Evolutionary conservation across 306 rosid genomes (phyloP), one percentile per base, ranked within the genome.

Genomic region (Acacia crassicarpa): DNA sequence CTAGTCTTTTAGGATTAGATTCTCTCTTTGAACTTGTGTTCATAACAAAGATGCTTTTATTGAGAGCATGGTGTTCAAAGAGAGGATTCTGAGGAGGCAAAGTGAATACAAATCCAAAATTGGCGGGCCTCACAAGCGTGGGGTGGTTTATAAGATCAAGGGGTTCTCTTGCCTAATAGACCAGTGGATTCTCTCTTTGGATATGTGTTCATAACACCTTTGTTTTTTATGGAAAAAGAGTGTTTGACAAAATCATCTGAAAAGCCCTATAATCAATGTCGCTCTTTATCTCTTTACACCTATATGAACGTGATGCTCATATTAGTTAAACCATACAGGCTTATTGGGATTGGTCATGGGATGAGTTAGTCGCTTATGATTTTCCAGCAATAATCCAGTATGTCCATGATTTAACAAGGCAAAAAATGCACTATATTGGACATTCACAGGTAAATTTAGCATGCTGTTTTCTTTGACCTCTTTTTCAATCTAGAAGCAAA

Each of bases 321-420:
- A 25, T 23, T 14, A 14, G 13, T 25, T 22, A 14, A 43, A 71
- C 38, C 45, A 45, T 44, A 23, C 32, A 71, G 75, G 90, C 77
- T 77, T 95, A 89, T 53, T 95, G 97, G 99, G 74, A 95, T 70
- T 95, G 97, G 99, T 89, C 99, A 72, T 95, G 99, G 99, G 98
- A 95, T 93, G 98, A 93, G 87, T 82, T 95, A 56, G 98, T 92
- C 11, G 91, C 98, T 62, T 87, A 89, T 84, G 99, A 95, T 86
- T 91, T 95, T 75, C 95, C 99, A 22, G 93, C 96, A 27, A 92
- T 94, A 58, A 74, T 93, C 79, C 84, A 87, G 78, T 89, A 95
- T 85, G 98, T 95, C 76, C 88, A 83, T 79, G 78, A 87, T 88
- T 90, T 87, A 86, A 81, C 99, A 43, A 88, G 94, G 72, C 93